Evolutionary conservation across 2,329 filamentous ascomycete species (phyloP), one percentile per base, ranked within the genome.

Genomic region (Ceratocystis albifundus): DNA sequence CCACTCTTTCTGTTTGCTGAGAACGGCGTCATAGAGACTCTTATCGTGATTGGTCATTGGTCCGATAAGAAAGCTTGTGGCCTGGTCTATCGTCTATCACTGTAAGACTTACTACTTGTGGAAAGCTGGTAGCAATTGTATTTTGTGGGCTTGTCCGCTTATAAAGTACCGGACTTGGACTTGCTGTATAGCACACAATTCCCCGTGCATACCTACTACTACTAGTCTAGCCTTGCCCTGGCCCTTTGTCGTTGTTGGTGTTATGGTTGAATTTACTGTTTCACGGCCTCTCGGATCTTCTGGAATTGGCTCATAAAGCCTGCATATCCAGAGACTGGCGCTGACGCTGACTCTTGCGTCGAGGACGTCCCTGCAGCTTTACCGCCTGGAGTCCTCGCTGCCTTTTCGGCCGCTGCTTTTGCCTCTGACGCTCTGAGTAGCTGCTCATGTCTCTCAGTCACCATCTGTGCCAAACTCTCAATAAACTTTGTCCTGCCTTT

Each of bases 401-500:
- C 68, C 71, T 72, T 73, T 68, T 72, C 73, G 61, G 70, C 71
- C 74, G 53, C 72, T 71, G 65, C 76, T 75, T 69, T 75, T 75
- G 71, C 76, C 67, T 84, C 81, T 70, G 79, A 74, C 71, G 84
- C 82, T 69, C 75, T 77, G 70, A 83, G 71, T 66, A 85, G 71
- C 67, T 82, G 81, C 70, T 77, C 76, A 69, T 82, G 82, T 67
- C 79, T 79, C 70, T 96, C 93, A 72, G 96, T 91, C 1, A 96
- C 89, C 75, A 90, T 82, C 77, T 86, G 90, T 44, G 86, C 85
- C 71, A 99, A 75, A 64, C 82, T 82, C 70, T 97, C 93, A 20
- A 99, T 86, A 73, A 96, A 91, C 72, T 84, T 88, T 8, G 78
- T 77, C 65, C 94, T 80, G 4, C 90, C 90, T 76, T 89, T 95